These are phyloP conservation scores for Cantharellus cinnabarinus DNA, from an alignment of 768 basidiomycete genomes.

Conservation along the genomic window DNA sequence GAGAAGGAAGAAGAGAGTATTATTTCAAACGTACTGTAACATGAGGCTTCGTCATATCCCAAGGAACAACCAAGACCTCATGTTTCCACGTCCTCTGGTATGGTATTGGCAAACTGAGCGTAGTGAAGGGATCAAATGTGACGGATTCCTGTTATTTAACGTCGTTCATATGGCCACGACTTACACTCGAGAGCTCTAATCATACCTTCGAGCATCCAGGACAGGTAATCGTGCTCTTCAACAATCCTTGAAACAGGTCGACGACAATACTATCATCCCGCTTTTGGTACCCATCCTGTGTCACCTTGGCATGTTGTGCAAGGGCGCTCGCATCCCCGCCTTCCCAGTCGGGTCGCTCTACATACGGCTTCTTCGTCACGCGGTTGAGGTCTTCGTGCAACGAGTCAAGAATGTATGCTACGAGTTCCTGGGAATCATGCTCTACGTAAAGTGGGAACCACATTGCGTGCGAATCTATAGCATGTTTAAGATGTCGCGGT, in stretches of 20 bases:
- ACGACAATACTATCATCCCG: slow-evolving; percentile 97
- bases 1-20: not conserved
- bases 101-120: slow-evolving; percentile 88
- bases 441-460: slow-evolving; percentile 97
- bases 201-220: slow-evolving; percentile 84
- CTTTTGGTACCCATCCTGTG: slow-evolving; percentile 91
- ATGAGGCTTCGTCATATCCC: slow-evolving; percentile 43
- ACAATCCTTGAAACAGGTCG: slow-evolving; percentile 87
- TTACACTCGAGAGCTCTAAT: slow-evolving; percentile 2
- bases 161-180: not conserved
- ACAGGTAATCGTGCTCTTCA: slow-evolving; percentile 85
- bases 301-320: slow-evolving; percentile 56
- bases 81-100: slow-evolving; percentile 75
- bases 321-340: slow-evolving; percentile 64
- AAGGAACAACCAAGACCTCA: slow-evolving; percentile 55
- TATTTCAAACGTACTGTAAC: slow-evolving; percentile 23
- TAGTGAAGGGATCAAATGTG: slow-evolving; percentile 98
- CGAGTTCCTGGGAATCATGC: slow-evolving; percentile 93
- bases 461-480: slow-evolving; percentile 78
- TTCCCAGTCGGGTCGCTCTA: slow-evolving; percentile 97
- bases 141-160: slow-evolving; percentile 61
- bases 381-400: slow-evolving; percentile 90
- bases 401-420: slow-evolving; percentile 87
- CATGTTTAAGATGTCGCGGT: slow-evolving; percentile 86
- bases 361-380: slow-evolving; percentile 81